Percentiles rank a stretch among this genome's conserved stretches.
These are phyloP conservation scores for Teratosphaeriaceae sp. DNA, from an alignment of 2,329 filamentous ascomycete species.

Conservation along the genomic window DNA sequence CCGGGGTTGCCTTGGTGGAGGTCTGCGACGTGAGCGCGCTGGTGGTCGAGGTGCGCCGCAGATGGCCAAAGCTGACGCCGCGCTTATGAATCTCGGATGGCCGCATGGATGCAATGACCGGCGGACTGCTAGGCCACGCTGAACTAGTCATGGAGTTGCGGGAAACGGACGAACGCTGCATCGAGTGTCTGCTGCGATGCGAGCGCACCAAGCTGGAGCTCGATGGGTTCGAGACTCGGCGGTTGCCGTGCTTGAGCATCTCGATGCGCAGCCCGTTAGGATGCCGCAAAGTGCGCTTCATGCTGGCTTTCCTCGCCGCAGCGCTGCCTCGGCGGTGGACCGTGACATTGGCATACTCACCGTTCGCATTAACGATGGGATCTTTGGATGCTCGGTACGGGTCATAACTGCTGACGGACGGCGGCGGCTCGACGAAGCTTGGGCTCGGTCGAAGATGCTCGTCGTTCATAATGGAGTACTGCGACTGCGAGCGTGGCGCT, in stretches of 20 bases:
- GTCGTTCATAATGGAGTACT: constrained; percentile 52
- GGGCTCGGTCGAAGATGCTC: constrained; percentile 43
- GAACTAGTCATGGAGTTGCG: constrained; percentile 41
- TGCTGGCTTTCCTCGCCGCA: constrained; percentile 31
- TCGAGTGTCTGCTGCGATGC: constrained; percentile 24
- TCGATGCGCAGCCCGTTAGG: constrained; percentile 38
- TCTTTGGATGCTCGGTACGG: constrained; percentile 68
- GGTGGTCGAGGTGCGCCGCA: constrained; percentile 39
- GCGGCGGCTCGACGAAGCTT: constrained; percentile 45
- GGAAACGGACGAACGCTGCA: constrained; percentile 31
- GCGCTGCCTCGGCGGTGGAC: constrained; percentile 51
- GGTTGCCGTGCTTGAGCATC: constrained; percentile 26
- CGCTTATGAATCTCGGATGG: constrained; percentile 51
- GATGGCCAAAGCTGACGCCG: constrained; percentile 57
- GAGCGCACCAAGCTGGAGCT: constrained; percentile 29
- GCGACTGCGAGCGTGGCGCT: constrained; percentile 42
- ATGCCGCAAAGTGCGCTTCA: constrained; percentile 32
- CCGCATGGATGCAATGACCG: constrained; percentile 37
- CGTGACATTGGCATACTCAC: constrained; percentile 59
- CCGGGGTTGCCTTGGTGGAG: constrained; percentile 19
- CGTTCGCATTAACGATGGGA: constrained; percentile 41
- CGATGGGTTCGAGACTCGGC: constrained; percentile 22
- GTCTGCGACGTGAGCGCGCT: constrained; percentile 33
- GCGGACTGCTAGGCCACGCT: constrained; percentile 42
- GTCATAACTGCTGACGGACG: constrained; percentile 64